phyloP scores from a whole-genome alignment of 129 eudicot genomes.

The Calendula officinalis region DNA sequence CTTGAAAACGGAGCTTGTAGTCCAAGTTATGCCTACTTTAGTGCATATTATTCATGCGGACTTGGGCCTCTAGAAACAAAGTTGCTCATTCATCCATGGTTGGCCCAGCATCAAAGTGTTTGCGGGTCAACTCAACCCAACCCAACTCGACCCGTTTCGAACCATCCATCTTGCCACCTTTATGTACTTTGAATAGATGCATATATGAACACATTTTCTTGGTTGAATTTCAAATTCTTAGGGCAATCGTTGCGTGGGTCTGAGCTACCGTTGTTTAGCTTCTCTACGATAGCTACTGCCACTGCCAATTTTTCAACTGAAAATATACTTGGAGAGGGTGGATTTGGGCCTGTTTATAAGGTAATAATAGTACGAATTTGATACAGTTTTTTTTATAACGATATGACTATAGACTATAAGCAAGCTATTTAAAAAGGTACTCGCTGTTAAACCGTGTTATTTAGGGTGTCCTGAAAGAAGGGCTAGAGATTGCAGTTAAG shows the following conservation, averaged over 20 bases:
- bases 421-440: neutral
- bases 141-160: too few species aligned
- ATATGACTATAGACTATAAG: neutral
- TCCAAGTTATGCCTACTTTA: too few species aligned
- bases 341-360: constrained; percentile 53
- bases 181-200: constrained; percentile 5
- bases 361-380: constrained; percentile 22
- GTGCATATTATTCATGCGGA: too few species aligned
- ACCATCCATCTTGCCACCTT: too few species aligned
- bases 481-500: constrained; percentile 30
- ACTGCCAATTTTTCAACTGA: constrained; percentile 43
- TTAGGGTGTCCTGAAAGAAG: constrained; percentile 21
- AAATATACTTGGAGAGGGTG: constrained; percentile 56
- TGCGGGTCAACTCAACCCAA: too few species aligned
- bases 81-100: too few species aligned
- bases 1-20: too few species aligned
- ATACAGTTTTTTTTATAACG: neutral
- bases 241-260: constrained; percentile 8
- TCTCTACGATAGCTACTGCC: constrained; percentile 34
- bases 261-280: constrained; percentile 41
- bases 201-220: neutral
- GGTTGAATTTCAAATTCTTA: neutral
- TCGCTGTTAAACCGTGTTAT: constrained; percentile 1
- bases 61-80: too few species aligned
- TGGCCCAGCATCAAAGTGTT: neutral